A percentile compares a stretch with the other conserved stretches of the same genome.
Evolutionary conservation across 2,329 filamentous ascomycete genomes (phyloP).

Genomic region (Exophiala aquamarina): DNA sequence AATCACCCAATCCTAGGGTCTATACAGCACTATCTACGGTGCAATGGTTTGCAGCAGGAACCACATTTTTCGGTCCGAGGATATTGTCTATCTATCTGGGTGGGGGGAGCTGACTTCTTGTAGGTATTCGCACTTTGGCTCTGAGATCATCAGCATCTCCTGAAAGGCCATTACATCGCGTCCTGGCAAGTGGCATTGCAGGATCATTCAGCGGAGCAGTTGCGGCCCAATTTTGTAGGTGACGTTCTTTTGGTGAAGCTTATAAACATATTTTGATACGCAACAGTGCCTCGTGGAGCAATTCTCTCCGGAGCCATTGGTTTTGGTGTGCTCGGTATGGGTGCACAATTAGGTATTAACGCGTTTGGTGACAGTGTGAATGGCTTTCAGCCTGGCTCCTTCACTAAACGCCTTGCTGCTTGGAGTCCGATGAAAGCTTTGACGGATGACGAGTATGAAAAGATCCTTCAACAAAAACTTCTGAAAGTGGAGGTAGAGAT

Average conservation of each 20-base stretch:
- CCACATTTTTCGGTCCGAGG: conserved; percentile 67
- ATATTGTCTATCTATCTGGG: not conserved
- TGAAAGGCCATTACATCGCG: conserved; percentile 29
- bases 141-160: conserved; percentile 7
- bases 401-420: conserved; percentile 35
- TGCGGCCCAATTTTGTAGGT: conserved; percentile 21
- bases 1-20: conserved; percentile 62
- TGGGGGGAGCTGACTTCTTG: not conserved
- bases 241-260: not conserved
- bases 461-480: conserved; percentile 69
- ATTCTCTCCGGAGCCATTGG: conserved; percentile 22
- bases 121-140: not conserved
- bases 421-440: conserved; percentile 72
- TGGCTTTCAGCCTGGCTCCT: conserved; percentile 3
- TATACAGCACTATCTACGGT: conserved; percentile 72
- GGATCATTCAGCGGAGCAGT: conserved; percentile 24
- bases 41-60: conserved; percentile 79
- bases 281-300: conserved; percentile 15
- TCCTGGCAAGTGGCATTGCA: conserved; percentile 23
- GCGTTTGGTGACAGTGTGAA: conserved; percentile 41
- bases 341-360: conserved; percentile 20
- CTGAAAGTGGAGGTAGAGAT: conserved; percentile 73
- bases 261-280: conserved; percentile 1
- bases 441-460: conserved; percentile 70
- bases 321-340: conserved; percentile 18